Percentiles rank a stretch among this genome's conserved stretches.
These are phyloP conservation scores for Periconia macrospinosa DNA, from an alignment of 2,329 filamentous ascomycete species.

Conservation along the genomic window DNA sequence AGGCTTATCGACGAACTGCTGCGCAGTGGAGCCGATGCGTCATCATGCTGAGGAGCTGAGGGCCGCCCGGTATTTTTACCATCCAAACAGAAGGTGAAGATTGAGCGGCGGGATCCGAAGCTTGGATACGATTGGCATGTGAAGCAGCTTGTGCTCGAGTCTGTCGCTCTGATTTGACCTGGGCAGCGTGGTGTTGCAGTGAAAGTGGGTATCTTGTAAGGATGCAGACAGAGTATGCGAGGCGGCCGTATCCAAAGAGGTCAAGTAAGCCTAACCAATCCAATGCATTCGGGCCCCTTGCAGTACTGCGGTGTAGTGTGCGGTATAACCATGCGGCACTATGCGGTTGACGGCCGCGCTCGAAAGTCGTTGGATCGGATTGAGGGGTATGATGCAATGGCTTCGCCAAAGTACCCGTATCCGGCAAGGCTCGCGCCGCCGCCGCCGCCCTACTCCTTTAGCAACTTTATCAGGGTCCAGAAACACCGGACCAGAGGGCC, in stretches of 20 bases:
- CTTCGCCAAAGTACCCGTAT: conserved; percentile 17
- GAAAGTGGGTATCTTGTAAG: conserved; percentile 23
- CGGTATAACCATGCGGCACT: too few species aligned
- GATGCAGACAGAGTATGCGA: conserved; percentile 8
- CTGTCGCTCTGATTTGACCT: conserved; percentile 16
- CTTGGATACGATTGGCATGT: conserved; percentile 4
- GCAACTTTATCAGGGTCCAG: background rate
- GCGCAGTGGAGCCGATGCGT: conserved; percentile 15
- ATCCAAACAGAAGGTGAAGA: background rate
- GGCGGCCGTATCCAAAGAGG: conserved; percentile 7
- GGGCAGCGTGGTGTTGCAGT: conserved; percentile 16
- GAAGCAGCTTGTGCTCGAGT: conserved; percentile 1
- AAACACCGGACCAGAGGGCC: background rate
- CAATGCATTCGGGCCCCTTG: conserved; percentile 17
- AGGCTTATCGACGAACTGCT: conserved; percentile 16
- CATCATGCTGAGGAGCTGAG: conserved; percentile 4
- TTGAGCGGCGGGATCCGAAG: background rate
- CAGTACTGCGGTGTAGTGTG: background rate
- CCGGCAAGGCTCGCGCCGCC: background rate
- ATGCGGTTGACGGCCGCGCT: conserved; percentile 33
- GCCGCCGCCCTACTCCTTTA: too few species aligned
- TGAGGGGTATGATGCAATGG: conserved; percentile 27
- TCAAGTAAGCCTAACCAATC: conserved; percentile 8
- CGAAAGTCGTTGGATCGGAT: conserved; percentile 22
- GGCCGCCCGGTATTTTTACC: background rate